Percentiles rank a stretch among this genome's conserved stretches.
phyloP scores from a whole-genome alignment of 169 alveolate species.

The Perkinsus chesapeaki region DNA sequence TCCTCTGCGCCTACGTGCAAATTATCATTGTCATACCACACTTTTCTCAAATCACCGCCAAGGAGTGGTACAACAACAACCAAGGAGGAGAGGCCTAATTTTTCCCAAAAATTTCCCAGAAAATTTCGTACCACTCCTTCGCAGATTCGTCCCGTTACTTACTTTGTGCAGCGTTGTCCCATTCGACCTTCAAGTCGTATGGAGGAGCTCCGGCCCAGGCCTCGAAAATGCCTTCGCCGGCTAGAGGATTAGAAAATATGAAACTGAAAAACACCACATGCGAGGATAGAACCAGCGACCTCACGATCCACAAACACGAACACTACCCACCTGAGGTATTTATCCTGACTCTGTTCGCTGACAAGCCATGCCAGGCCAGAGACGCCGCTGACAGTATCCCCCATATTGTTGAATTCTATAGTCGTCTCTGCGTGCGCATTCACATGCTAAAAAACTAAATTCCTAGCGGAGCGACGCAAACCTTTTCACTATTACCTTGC shows the following conservation, averaged over 20 bases:
- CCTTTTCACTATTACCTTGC: background rate
- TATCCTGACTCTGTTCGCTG: background rate
- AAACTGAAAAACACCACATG: background rate
- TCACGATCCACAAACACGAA: background rate
- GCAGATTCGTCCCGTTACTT: background rate
- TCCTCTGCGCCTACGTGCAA: background rate
- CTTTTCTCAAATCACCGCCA: background rate
- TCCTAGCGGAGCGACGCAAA: background rate
- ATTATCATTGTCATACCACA: background rate
- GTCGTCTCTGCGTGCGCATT: background rate
- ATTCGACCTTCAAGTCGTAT: slow-evolving; percentile 3
- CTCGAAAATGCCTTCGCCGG: slow-evolving; percentile 12
- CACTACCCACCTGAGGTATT: background rate
- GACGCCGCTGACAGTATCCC: background rate
- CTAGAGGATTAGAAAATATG: slow-evolving; percentile 4
- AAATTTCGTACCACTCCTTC: background rate
- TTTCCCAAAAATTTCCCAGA: background rate
- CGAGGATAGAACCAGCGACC: background rate
- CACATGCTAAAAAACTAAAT: background rate
- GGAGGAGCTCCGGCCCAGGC: slow-evolving; percentile 10
- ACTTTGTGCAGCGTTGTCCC: background rate
- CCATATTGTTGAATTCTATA: background rate
- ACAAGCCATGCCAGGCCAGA: background rate
- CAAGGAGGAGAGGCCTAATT: background rate
- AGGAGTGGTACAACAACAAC: slow-evolving; percentile 5